These are phyloP conservation scores for Phytomonas serpens DNA, from an alignment of 208 protist genomes.

Conservation along the genomic window DNA sequence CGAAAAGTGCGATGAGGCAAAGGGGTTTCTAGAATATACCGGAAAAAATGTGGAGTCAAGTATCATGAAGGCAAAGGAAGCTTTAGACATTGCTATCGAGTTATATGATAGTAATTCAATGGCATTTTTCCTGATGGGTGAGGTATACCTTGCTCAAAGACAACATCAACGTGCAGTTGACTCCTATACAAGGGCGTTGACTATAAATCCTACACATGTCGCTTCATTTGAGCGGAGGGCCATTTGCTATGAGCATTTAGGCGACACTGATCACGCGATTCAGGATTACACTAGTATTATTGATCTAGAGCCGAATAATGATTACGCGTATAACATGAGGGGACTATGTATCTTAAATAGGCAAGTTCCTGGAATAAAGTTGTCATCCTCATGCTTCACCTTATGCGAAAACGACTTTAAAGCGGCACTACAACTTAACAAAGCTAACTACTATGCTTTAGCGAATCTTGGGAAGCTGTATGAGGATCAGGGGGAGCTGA, in stretches of 20 bases:
- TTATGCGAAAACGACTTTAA: slow-evolving; percentile 80
- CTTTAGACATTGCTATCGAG: slow-evolving; percentile 69
- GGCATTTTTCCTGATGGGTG: slow-evolving; percentile 60
- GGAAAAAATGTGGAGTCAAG: slow-evolving; percentile 59
- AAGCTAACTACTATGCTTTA: slow-evolving; percentile 91
- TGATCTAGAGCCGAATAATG: slow-evolving; percentile 77
- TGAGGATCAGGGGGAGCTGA: slow-evolving; percentile 69
- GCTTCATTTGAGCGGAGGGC: slow-evolving; percentile 68
- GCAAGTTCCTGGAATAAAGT: slow-evolving; percentile 69
- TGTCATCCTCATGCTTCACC: slow-evolving; percentile 57
- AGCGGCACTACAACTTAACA: slow-evolving; percentile 77
- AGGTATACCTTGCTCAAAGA: slow-evolving; percentile 46
- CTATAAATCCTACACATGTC: slow-evolving; percentile 47
- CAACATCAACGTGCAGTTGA: slow-evolving; percentile 65
- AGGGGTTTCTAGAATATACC: slow-evolving; percentile 50
- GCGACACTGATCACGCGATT: slow-evolving; percentile 65
- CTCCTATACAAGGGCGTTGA: slow-evolving; percentile 69
- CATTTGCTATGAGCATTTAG: slow-evolving; percentile 43
- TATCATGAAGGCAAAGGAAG: slow-evolving; percentile 63
- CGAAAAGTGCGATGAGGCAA: slow-evolving; percentile 72
- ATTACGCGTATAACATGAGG: slow-evolving; percentile 91
- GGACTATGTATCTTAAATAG: slow-evolving; percentile 62
- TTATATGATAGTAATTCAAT: slow-evolving; percentile 52
- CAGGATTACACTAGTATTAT: slow-evolving; percentile 88
- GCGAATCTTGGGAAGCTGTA: slow-evolving; percentile 83